Conservation (phyloP, 2,329 filamentous ascomycete genomes). For the Scedosporium minutisporum region DNA sequence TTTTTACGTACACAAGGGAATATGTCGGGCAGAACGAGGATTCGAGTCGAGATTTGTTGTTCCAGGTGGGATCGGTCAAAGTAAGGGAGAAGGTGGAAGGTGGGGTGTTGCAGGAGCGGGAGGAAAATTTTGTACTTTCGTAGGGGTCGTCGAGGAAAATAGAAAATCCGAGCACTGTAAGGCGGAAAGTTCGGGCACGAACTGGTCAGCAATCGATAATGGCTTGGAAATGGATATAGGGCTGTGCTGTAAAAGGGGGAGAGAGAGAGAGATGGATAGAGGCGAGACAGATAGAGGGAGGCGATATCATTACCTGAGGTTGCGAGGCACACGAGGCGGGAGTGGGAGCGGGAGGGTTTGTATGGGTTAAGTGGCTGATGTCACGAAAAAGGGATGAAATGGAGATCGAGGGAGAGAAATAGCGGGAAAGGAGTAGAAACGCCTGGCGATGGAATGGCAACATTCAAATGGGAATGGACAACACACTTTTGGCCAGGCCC, state of each 20-base stretch:
- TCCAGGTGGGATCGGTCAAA: neutral
- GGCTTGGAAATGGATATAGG: neutral
- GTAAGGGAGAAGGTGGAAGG: neutral
- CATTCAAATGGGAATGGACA: slow-evolving; percentile 3
- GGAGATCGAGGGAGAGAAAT: slow-evolving; percentile 11
- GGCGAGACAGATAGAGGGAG: neutral
- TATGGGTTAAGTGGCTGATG: slow-evolving; percentile 9
- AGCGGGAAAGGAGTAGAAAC: slow-evolving; percentile 17
- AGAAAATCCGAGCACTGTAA: neutral
- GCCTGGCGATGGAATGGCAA: slow-evolving; percentile 7
- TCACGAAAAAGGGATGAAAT: slow-evolving; percentile 12
- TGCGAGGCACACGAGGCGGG: neutral
- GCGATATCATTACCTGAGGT: neutral
- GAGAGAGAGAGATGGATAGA: neutral
- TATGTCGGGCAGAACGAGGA: neutral
- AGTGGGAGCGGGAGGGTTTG: neutral
- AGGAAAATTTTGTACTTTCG: slow-evolving; percentile 5
- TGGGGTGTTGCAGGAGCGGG: neutral
- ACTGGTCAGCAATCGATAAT: slow-evolving; percentile 1
- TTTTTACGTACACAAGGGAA: neutral
- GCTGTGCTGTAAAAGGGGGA: neutral
- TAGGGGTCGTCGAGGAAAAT: neutral
- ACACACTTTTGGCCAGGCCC: neutral
- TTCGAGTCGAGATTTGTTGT: slow-evolving; percentile 5
- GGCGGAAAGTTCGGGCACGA: neutral